Evolutionary conservation across 768 basidiomycete genomes (phyloP).

Genomic region (Chalciporus pseudorubinellus): DNA sequence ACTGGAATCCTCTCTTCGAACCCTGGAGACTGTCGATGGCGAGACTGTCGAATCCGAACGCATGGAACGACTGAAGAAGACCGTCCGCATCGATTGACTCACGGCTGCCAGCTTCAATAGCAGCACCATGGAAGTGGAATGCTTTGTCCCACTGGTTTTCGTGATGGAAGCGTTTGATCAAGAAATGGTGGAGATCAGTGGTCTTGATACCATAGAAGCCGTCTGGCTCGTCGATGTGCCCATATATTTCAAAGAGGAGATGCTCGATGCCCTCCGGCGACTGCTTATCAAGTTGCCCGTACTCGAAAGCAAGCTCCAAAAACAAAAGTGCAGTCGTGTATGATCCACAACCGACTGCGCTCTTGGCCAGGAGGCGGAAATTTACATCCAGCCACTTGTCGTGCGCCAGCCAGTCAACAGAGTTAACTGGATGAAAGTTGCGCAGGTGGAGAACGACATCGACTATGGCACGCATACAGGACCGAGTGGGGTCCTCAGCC

Average conservation of each 20-base stretch:
- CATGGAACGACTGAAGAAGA: conserved; percentile 76
- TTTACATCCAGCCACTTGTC: conserved; percentile 84
- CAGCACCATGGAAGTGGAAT: conserved; percentile 86
- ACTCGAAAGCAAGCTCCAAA: conserved; percentile 73
- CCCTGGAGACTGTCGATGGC: conserved; percentile 66
- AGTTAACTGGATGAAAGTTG: conserved; percentile 45
- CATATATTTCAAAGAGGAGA: conserved; percentile 88
- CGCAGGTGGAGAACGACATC: conserved; percentile 81
- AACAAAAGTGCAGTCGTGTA: conserved; percentile 91
- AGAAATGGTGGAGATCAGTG: conserved; percentile 70
- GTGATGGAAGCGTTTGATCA: conserved; percentile 86
- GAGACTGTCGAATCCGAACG: conserved; percentile 88
- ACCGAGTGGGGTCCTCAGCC: conserved; percentile 36
- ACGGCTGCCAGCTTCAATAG: conserved; percentile 58
- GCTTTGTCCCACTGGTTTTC: conserved; percentile 93
- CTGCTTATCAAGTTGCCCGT: conserved; percentile 30
- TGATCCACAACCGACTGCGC: conserved; percentile 74
- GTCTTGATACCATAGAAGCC: conserved; percentile 95
- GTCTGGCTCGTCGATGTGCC: conserved; percentile 95
- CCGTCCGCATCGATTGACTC: conserved; percentile 52
- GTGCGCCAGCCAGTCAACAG: conserved; percentile 46
- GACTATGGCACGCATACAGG: conserved; percentile 58
- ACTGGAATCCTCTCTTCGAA: conserved; percentile 33
- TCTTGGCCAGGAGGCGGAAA: conserved; percentile 64
- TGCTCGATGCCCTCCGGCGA: conserved; percentile 48